phyloP scores from a whole-genome alignment of 495 filamentous ascomycete species.

The Saxispiralis lemnorum region DNA sequence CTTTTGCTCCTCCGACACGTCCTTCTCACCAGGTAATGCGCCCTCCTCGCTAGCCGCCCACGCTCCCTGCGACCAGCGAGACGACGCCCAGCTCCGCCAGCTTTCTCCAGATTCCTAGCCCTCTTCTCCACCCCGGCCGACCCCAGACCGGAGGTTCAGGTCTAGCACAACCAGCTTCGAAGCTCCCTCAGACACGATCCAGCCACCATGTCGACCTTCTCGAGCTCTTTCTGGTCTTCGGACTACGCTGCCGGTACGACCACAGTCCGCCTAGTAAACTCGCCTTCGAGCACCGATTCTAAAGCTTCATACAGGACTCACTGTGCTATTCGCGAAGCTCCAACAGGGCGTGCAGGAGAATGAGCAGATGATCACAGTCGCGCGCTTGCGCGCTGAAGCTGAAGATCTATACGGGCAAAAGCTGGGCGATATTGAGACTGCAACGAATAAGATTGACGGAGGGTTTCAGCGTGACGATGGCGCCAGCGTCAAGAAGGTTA shows the following conservation, averaged over 20 bases:
- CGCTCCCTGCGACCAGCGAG: no score
- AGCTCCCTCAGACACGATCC: not conserved
- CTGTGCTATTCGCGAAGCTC: slow-evolving; percentile 89
- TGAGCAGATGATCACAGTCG: slow-evolving; percentile 77
- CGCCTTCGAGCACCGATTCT: not conserved
- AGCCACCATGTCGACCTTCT: slow-evolving; percentile 53
- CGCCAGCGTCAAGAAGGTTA: slow-evolving; percentile 83
- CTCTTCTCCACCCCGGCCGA: no score
- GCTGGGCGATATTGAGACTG: slow-evolving; percentile 66
- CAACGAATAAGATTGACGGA: slow-evolving; percentile 61
- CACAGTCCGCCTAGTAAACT: not conserved
- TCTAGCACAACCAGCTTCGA: no score
- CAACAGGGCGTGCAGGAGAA: slow-evolving; percentile 93
- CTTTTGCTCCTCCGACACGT: no score
- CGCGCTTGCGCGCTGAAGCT: slow-evolving; percentile 86
- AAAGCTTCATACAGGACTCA: slow-evolving; percentile 42
- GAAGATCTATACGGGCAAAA: slow-evolving; percentile 75
- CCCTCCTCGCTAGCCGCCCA: no score
- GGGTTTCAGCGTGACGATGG: slow-evolving; percentile 90
- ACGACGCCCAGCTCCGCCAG: no score
- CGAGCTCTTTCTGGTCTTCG: slow-evolving; percentile 87
- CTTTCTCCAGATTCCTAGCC: no score
- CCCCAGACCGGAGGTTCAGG: no score
- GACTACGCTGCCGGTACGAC: slow-evolving; percentile 73
- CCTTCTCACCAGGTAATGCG: no score